Conservation (phyloP, 768 basidiomycete species). For the Termitomyces eurrhizus region DNA sequence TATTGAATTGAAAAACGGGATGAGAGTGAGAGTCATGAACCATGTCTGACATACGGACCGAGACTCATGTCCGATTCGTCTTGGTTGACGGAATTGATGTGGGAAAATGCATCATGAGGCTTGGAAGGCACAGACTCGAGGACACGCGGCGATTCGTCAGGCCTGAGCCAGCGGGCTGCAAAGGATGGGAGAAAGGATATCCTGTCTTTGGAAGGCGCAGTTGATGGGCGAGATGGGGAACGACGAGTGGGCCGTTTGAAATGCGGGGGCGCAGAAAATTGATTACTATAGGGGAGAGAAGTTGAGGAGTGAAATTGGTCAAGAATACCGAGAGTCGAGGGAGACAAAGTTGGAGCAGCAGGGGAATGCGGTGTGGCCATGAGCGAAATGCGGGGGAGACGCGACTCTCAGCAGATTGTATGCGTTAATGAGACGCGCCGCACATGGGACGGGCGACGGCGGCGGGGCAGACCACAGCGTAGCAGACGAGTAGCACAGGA, state of each 20-base stretch:
- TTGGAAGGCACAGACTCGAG: background rate
- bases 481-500: background rate
- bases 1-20: constrained; percentile 5
- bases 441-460: background rate
- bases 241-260: constrained; percentile 16
- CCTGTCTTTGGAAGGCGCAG: constrained; percentile 40
- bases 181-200: constrained; percentile 37
- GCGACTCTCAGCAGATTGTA: background rate
- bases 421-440: background rate
- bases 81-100: constrained; percentile 24
- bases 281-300: background rate
- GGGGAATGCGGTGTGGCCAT: constrained; percentile 4
- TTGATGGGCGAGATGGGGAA: constrained; percentile 29
- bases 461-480: background rate
- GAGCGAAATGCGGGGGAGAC: background rate
- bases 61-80: constrained; percentile 20
- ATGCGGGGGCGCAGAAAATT: background rate
- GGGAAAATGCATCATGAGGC: constrained; percentile 8
- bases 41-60: constrained; percentile 16
- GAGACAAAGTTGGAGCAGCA: background rate
- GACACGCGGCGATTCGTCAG: background rate
- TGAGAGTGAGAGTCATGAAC: background rate
- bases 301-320: background rate
- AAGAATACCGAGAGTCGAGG: constrained; percentile 2
- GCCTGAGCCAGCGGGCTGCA: constrained; percentile 15